phyloP scores from a whole-genome alignment of 2,329 filamentous ascomycete genomes.

The Fusarium euwallaceae region DNA sequence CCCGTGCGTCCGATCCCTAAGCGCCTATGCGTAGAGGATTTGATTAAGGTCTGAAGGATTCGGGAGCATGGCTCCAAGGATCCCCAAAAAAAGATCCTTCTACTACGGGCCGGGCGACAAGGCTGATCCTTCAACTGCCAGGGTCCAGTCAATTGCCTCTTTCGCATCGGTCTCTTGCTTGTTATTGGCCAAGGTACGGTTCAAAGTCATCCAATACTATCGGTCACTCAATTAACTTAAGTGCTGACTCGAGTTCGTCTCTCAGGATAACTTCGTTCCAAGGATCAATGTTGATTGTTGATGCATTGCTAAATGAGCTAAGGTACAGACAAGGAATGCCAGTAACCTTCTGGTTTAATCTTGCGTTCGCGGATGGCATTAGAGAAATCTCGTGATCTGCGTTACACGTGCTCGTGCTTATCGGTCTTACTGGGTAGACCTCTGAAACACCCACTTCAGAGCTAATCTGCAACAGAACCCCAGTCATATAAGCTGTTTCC shows the following conservation, averaged over 20 bases:
- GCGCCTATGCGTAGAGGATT: not conserved
- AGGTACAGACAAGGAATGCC: not conserved
- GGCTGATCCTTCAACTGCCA: not conserved
- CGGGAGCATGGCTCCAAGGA: not conserved
- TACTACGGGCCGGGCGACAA: not conserved
- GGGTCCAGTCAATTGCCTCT: not conserved
- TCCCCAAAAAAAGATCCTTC: not conserved
- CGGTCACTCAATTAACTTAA: not conserved
- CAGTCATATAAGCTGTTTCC: not conserved
- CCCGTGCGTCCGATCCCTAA: not conserved
- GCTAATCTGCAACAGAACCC: not conserved
- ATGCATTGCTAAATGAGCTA: not conserved
- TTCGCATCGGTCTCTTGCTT: accelerated
- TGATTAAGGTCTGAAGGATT: not conserved
- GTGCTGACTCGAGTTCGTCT: not conserved
- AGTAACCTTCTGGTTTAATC: not conserved
- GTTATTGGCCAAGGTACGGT: not conserved
- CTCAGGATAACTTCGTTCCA: not conserved
- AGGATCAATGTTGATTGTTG: not conserved
- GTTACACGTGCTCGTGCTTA: not conserved
- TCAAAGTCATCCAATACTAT: not conserved
- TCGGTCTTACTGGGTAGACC: not conserved
- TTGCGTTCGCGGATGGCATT: too few relatives aligned
- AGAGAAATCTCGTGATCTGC: not conserved
- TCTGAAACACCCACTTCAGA: not conserved